phyloP scores from a whole-genome alignment of 2,329 filamentous ascomycete species.

The Claviceps spartinae region DNA sequence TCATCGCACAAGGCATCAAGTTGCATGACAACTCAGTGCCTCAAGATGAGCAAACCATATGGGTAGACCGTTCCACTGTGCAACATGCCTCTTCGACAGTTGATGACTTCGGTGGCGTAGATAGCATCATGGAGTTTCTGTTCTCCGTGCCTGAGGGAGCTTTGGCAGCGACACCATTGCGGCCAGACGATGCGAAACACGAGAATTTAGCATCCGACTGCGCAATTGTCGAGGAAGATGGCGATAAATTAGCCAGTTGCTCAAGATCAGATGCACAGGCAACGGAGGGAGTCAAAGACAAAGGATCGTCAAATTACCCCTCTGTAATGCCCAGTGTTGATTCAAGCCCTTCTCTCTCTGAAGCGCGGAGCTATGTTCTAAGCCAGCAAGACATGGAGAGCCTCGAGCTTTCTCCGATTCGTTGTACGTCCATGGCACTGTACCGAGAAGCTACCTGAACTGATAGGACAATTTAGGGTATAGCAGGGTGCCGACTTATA shows the following conservation, averaged over 20 bases:
- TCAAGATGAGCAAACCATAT: constrained; percentile 7
- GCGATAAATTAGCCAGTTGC: not conserved
- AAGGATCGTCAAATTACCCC: constrained; percentile 20
- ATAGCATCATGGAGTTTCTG: constrained; percentile 7
- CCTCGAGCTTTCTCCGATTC: constrained; percentile 22
- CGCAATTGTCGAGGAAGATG: not conserved
- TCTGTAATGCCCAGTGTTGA: constrained; percentile 21
- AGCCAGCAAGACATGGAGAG: constrained; percentile 20
- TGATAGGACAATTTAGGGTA: constrained; percentile 10
- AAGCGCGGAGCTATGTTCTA: constrained; percentile 15
- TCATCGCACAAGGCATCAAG: constrained; percentile 21
- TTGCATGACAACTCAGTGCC: constrained; percentile 14
- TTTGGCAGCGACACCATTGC: not conserved
- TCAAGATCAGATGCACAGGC: not conserved
- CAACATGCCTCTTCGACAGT: not conserved
- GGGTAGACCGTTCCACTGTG: not conserved
- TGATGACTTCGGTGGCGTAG: constrained; percentile 2
- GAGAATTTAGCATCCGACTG: not conserved
- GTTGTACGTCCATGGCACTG: constrained; percentile 14
- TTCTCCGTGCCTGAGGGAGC: constrained; percentile 1
- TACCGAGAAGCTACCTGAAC: not conserved
- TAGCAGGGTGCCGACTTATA: constrained; percentile 9
- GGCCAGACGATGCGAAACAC: not conserved
- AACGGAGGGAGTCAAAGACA: constrained; percentile 9
- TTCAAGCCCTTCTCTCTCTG: constrained; percentile 18